Evolutionary conservation across 2,329 filamentous ascomycete genomes (phyloP), one percentile per base, ranked within the genome.

Genomic region (Cladosporium phlei): DNA sequence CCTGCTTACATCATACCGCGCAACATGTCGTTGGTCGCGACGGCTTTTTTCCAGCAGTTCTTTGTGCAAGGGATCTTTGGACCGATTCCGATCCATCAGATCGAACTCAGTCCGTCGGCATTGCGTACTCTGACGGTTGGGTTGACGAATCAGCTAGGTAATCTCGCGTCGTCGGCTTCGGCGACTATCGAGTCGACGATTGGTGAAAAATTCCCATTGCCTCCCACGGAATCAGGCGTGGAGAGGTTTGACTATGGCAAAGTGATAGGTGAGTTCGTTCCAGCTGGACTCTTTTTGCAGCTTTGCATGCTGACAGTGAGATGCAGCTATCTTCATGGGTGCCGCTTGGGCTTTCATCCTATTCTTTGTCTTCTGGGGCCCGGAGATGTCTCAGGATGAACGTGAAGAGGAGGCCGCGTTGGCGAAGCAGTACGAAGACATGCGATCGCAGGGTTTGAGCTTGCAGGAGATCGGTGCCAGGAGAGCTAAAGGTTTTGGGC

Each of bases 121-220:
- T 56, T 69, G n/a, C 58, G 66, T 20, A 57, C 65, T 1, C 54
- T 66, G 16, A 57, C 64, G 32, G 60, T 67, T 12, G 66, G 66
- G 20, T 40, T 66, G 5, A 60, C 63, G 2, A 69, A 69, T 48
- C 65, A 69, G 52, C 58, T 70, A 27, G 66, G 67, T 5, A 68
- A 67, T 45, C 58, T 69, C 12, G 62, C 59, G 8, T 63, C 63
- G 5, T 63, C 60, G 4, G 63, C 66, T 3, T 60, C 60, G 10
- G 60, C 65, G 1, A 69, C 66, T 3, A 69, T 69, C 42, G 59
- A 68, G 47, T 60, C 62, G 2, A 57, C 57, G 5, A 62, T 69
- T 25, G 66, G 64, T 5, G 62, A 69, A 47, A 49, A 58, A 12
- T 69, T 60, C 38, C 65, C 64, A 3, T 49, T 69, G 9, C 53